Conservation (phyloP, 2,329 filamentous ascomycete species). For the Trichoderma hamatum region DNA sequence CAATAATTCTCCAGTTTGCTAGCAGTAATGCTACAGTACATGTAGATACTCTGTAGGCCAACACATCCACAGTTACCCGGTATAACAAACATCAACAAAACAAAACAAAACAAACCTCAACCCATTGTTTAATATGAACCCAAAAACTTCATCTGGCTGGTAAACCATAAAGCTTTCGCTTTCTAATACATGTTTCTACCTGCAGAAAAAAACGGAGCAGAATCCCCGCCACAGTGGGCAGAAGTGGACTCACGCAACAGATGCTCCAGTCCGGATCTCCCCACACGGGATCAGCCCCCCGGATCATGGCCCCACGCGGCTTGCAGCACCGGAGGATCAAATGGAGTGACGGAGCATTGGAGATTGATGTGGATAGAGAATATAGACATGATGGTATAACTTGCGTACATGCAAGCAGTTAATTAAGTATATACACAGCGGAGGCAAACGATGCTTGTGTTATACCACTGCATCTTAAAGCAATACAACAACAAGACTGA, state of each 20-base stretch:
- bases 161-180: neutral
- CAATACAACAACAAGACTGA: too few species aligned
- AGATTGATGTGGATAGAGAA: neutral
- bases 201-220: neutral
- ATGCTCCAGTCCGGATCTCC: neutral
- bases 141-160: neutral
- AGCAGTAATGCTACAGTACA: neutral
- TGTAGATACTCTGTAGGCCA: too few species aligned
- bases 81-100: neutral
- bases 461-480: neutral
- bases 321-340: neutral
- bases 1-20: neutral
- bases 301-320: conserved; percentile 13
- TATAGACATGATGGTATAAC: neutral
- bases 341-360: neutral
- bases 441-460: neutral
- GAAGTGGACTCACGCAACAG: neutral
- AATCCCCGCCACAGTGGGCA: conserved; percentile 6
- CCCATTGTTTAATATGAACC: neutral
- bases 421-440: neutral
- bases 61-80: neutral
- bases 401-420: neutral
- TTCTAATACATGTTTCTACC: neutral
- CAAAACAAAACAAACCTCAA: neutral
- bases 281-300: conserved; percentile 14